Evolutionary conservation across 306 rosid genomes (phyloP).

Genomic region (Crataegus laevigata): DNA sequence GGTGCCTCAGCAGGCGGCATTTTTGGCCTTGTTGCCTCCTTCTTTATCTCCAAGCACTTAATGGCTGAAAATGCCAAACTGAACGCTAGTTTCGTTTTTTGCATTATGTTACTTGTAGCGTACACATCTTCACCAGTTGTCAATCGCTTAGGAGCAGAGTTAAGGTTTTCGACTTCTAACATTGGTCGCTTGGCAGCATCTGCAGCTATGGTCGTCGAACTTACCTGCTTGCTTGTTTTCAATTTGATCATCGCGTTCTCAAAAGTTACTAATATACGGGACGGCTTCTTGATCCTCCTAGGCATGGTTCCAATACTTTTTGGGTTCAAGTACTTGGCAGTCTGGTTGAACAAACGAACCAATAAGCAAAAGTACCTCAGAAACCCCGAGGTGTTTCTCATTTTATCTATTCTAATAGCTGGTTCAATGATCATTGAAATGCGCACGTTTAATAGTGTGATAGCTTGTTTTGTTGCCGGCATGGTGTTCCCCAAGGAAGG

Average conservation of each 20-base stretch:
- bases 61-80: not conserved
- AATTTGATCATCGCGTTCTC: slow-evolving; percentile 29
- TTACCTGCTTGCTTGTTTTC: slow-evolving; percentile 49
- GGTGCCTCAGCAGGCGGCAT: slow-evolving; percentile 37
- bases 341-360: slow-evolving; percentile 56
- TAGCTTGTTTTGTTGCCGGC: slow-evolving; percentile 56
- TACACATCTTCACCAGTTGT: slow-evolving; percentile 86
- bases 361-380: slow-evolving; percentile 59
- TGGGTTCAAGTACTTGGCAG: slow-evolving; percentile 38
- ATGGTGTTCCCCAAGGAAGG: slow-evolving; percentile 71
- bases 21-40: slow-evolving; percentile 53
- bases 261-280: not conserved
- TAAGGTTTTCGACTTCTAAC: slow-evolving; percentile 52
- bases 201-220: slow-evolving; percentile 52
- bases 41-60: slow-evolving; percentile 37
- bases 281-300: slow-evolving; percentile 14
- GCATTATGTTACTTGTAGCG: slow-evolving; percentile 41
- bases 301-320: slow-evolving; percentile 1
- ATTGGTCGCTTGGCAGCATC: slow-evolving; percentile 56
- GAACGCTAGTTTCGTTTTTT: slow-evolving; percentile 12
- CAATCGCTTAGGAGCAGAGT: slow-evolving; percentile 60
- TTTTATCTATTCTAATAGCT: slow-evolving; percentile 44
- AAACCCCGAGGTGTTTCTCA: slow-evolving; percentile 52
- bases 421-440: slow-evolving; percentile 62
- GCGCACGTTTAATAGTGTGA: slow-evolving; percentile 46